Evolutionary conservation across 2,329 filamentous ascomycete genomes (phyloP).

Genomic region (Aspergillus transmontanensis): DNA sequence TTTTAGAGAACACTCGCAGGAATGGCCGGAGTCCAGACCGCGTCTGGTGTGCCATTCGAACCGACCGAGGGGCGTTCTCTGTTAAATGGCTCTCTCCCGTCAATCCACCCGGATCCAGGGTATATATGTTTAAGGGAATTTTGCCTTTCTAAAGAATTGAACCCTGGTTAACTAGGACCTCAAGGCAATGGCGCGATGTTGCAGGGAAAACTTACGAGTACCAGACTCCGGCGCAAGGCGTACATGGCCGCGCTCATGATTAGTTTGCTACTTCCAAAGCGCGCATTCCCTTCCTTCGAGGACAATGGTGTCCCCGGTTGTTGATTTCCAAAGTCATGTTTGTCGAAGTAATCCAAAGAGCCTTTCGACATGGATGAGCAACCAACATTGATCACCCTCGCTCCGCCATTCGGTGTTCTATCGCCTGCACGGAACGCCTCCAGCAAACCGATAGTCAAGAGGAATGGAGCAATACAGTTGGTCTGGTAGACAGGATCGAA

Average conservation of each 20-base stretch:
- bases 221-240: conserved; percentile 39
- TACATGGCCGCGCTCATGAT: conserved; percentile 39
- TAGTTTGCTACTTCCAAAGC: conserved; percentile 40
- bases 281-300: conserved; percentile 32
- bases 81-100: conserved; percentile 28
- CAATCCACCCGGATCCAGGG: conserved; percentile 37
- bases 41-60: conserved; percentile 34
- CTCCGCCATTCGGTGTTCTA: conserved; percentile 32
- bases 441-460: conserved; percentile 38
- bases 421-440: conserved; percentile 40
- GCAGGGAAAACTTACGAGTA: conserved; percentile 30
- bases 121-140: conserved; percentile 41
- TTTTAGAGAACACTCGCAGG: conserved; percentile 38
- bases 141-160: conserved; percentile 30
- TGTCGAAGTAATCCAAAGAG: conserved; percentile 36
- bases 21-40: conserved; percentile 37
- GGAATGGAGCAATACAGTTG: conserved; percentile 40
- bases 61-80: conserved; percentile 29
- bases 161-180: conserved; percentile 11
- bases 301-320: conserved; percentile 29
- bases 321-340: conserved; percentile 18
- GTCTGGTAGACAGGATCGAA: conserved; percentile 41
- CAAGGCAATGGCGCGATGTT: not conserved
- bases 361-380: conserved; percentile 36
- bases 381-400: conserved; percentile 40